Conservation (phyloP, 2,329 filamentous ascomycete species). For the Arthrobotrys entomopaga region DNA sequence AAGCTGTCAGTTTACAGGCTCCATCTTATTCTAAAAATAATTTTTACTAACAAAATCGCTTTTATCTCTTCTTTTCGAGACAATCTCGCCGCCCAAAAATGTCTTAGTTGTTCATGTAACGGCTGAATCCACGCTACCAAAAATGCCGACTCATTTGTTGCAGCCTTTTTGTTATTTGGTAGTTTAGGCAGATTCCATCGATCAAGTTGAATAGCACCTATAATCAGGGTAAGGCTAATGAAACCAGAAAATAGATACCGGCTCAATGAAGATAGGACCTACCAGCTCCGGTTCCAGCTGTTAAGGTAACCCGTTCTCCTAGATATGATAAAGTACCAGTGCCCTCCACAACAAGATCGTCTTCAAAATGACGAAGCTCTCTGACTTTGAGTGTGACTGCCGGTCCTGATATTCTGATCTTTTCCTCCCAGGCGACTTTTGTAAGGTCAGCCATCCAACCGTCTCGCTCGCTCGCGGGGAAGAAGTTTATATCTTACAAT, state of each 20-base stretch:
- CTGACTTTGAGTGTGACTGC: constrained; percentile 47
- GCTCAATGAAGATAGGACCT: no score
- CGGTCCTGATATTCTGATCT: constrained; percentile 41
- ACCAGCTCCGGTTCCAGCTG: constrained; percentile 19
- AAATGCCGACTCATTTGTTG: constrained; percentile 47
- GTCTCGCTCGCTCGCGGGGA: no score
- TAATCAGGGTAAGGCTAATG: background rate
- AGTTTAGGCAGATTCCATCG: constrained; percentile 49
- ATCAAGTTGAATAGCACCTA: constrained; percentile 44
- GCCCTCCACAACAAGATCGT: constrained; percentile 33
- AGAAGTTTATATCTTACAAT: constrained; percentile 33
- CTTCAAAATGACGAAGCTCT: constrained; percentile 46
- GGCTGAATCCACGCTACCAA: constrained; percentile 49
- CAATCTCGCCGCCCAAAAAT: constrained; percentile 47
- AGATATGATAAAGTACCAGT: constrained; percentile 43
- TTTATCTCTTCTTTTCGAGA: constrained; percentile 43
- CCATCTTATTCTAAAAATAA: no score
- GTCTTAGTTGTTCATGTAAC: constrained; percentile 47
- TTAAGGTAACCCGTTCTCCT: constrained; percentile 41
- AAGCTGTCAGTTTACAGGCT: background rate
- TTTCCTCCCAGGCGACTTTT: constrained; percentile 52
- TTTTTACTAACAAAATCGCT: constrained; percentile 35
- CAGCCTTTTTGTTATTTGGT: constrained; percentile 23
- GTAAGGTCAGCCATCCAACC: no score
- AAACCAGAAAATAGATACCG: no score